Evolutionary conservation across 257 asterid species (phyloP), one percentile per base, ranked within the genome.

Genomic region (Salvia miltiorrhiza): DNA sequence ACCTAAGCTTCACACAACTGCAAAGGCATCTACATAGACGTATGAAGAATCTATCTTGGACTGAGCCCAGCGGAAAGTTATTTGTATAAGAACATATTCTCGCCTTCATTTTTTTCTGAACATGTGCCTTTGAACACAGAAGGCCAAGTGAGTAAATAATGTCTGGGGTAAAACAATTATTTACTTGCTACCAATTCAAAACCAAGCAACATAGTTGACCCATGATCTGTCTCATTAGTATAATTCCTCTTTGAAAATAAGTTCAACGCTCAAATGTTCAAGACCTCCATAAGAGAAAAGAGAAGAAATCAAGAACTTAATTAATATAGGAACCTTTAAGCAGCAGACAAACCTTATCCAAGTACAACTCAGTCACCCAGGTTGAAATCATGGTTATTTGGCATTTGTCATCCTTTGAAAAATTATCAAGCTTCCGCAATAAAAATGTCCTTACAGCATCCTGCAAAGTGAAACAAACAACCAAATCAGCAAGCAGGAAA

Each of bases 301-400:
- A 24, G 37, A 53, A 11, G 35, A 24, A 54, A 12, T 24, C 1
- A 43, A 48, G 30, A 74, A 24, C 20, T 26, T 39, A 10, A 52
- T 44, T 47, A 39, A 32, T 61, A 19, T 54, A 35, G 70, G 78
- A 71, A 75, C 4, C 49, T 56, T 53, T 55, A 64, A 68, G 68
- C 59, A 40, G 74, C 70, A 58, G 71, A 50, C 73, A 35, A 59
- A 89, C 99, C 97, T 90, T 94, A 76, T 94, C 99, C 80, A 94
- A 78, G 85, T 94, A 94, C 26, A 94, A 50, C 75, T 91, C 97
- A 74, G 99, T 89, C 72, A 87, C 84, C 99, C 99, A 94, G 14
- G 96, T 94, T 62, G 97, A 87, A 77, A 94, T 91, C 99, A 91
- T 94, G n/a, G 96, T 91, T 63, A 86, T 88, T 81, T 94, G 99